Evolutionary conservation across 78 protist genomes (phyloP).

Genomic region (slime mould (Dictyostelium discoideum)): dicty_2.7 NC_007091.3:4861501-4862000

Average conservation of each 20-base stretch:
- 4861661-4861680: background rate
- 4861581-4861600: too few species aligned
- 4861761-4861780: slow-evolving; percentile 12
- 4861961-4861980: too few species aligned
- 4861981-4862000: background rate
- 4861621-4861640: background rate
- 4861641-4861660: background rate
- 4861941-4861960: too few species aligned
- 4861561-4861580: background rate
- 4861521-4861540: background rate
- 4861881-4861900: too few species aligned
- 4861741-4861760: background rate
- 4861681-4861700: background rate
- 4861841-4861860: too few species aligned
- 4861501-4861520: background rate
- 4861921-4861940: too few species aligned
- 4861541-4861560: background rate
- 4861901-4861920: too few species aligned
- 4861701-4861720: background rate
- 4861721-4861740: background rate
- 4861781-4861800: background rate
- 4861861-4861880: too few species aligned
- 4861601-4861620: too few species aligned
- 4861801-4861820: background rate
- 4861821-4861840: background rate